phyloP scores from a whole-genome alignment of 371 early-diverging fungal species.

The Mucor circinelloides region DNA sequence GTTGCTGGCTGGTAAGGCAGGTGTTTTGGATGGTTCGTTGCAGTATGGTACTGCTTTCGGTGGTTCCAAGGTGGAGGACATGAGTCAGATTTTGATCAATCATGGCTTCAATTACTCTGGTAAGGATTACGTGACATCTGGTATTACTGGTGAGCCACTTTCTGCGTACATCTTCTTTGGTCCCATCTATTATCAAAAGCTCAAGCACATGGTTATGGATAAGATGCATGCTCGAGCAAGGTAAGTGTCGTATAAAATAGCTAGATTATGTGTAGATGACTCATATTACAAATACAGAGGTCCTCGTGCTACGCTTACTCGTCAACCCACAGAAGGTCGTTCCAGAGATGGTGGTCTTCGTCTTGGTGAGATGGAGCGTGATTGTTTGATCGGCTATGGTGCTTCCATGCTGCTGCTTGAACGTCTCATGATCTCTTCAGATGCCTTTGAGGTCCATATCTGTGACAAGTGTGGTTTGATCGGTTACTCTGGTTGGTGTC shows the following conservation, averaged over 20 bases:
- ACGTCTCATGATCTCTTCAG: conserved; percentile 94
- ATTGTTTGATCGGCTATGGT: conserved; percentile 99
- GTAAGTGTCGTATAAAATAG: conserved; percentile 31
- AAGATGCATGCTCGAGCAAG: conserved; percentile 99
- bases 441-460: conserved; percentile 92
- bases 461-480: conserved; percentile 94
- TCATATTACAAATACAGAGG: conserved; percentile 59
- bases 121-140: conserved; percentile 98
- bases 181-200: conserved; percentile 98
- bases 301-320: conserved; percentile 92
- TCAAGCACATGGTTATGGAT: conserved; percentile 99
- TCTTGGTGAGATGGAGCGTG: conserved; percentile 99
- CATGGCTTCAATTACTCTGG: conserved; percentile 99
- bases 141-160: conserved; percentile 92
- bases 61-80: conserved; percentile 95
- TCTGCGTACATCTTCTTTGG: conserved; percentile 98
- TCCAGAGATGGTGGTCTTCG: conserved; percentile 98
- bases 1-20: conserved; percentile 97
- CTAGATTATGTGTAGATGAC: not conserved
- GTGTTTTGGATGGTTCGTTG: conserved; percentile 90
- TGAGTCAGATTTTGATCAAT: conserved; percentile 91
- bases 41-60: conserved; percentile 99
- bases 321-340: conserved; percentile 99
- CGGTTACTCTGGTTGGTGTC: conserved; percentile 96
- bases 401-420: conserved; percentile 93